Percentiles rank a stretch among this genome's conserved stretches.
Conservation (phyloP, 2,329 filamentous ascomycete species). For the Scedosporium dehoogii region DNA sequence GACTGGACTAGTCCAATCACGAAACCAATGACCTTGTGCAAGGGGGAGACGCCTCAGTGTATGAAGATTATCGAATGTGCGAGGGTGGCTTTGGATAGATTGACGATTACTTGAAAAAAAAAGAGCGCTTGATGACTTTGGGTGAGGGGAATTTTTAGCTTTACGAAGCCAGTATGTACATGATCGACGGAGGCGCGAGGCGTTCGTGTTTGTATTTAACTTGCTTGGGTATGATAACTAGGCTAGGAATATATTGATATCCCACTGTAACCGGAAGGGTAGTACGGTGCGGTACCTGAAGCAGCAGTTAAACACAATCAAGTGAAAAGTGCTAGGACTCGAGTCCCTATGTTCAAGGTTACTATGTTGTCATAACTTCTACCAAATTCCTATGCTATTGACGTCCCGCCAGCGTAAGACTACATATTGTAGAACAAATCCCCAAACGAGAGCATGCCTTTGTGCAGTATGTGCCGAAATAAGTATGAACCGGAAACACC, state of each 20-base stretch:
- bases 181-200: no score
- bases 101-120: constrained; percentile 1
- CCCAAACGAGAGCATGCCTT: background rate
- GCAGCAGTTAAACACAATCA: no score
- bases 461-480: background rate
- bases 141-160: background rate
- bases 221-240: no score
- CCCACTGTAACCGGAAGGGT: no score
- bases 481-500: background rate
- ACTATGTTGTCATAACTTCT: no score
- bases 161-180: no score
- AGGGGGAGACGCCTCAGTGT: background rate
- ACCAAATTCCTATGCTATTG: no score
- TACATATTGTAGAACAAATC: background rate
- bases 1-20: background rate
- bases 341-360: no score
- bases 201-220: no score
- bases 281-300: no score
- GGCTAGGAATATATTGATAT: no score
- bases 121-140: background rate
- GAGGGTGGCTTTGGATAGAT: background rate
- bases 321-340: no score
- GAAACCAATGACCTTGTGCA: constrained; percentile 16
- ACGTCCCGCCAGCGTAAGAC: background rate
- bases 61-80: constrained; percentile 1